Evolutionary conservation across 2,329 filamentous ascomycete species (phyloP).

Genomic region (Furcasterigmium furcatum): DNA sequence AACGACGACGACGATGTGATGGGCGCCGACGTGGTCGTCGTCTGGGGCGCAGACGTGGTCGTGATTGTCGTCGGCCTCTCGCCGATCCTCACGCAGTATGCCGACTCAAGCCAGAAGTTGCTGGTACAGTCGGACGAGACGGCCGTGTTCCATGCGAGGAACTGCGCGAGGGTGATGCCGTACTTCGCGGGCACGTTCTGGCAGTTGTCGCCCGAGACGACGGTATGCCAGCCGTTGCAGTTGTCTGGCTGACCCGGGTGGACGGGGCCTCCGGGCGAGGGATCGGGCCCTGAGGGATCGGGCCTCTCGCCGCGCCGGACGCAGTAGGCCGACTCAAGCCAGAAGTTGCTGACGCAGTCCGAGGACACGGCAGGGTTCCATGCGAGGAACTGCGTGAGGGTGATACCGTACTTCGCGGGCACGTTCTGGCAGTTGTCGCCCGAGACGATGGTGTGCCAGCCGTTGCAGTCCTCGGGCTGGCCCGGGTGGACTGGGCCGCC

Average conservation of each 20-base stretch:
- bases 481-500: too few species aligned
- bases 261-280: slow-evolving; percentile 3
- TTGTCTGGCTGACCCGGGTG: slow-evolving; percentile 3
- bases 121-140: slow-evolving; percentile 19
- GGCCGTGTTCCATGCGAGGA: slow-evolving; percentile 21
- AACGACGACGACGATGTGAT: background rate
- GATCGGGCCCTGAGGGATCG: background rate
- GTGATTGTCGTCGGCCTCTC: slow-evolving; percentile 8
- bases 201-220: slow-evolving; percentile 15
- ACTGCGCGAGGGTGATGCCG: slow-evolving; percentile 18
- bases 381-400: too few species aligned
- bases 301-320: too few species aligned
- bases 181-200: slow-evolving; percentile 11
- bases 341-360: too few species aligned
- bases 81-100: slow-evolving; percentile 21
- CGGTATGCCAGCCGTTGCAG: slow-evolving; percentile 14
- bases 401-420: too few species aligned
- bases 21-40: slow-evolving; percentile 7
- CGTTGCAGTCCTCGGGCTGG: slow-evolving; percentile 12
- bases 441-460: slow-evolving; percentile 8
- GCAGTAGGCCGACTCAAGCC: background rate
- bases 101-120: slow-evolving; percentile 19
- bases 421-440: slow-evolving; percentile 7
- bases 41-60: slow-evolving; percentile 2
- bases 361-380: slow-evolving; percentile 11